These are phyloP conservation scores for Tylopilus felleus DNA, from an alignment of 768 basidiomycete species.

Conservation along the genomic window DNA sequence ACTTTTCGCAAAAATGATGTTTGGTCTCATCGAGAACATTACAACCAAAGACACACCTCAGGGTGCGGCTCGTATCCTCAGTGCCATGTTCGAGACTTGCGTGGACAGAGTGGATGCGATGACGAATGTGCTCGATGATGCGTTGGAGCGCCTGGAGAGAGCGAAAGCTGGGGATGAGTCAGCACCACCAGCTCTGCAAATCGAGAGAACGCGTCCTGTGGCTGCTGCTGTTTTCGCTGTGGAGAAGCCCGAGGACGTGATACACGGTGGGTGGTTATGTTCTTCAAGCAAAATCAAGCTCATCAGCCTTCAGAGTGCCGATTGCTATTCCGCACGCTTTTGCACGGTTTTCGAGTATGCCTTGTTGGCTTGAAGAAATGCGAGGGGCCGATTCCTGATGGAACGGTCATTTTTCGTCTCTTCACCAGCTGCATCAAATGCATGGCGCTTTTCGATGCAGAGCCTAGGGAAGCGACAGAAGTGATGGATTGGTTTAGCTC, in stretches of 20 bases:
- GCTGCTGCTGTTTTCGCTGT: constrained; percentile 71
- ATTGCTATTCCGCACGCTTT: constrained; percentile 79
- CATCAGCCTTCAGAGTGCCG: constrained; percentile 61
- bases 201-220: constrained; percentile 86
- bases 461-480: constrained; percentile 68
- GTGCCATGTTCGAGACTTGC: constrained; percentile 75
- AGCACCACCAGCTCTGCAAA: constrained; percentile 54
- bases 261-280: constrained; percentile 56
- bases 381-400: constrained; percentile 77
- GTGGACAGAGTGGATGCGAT: constrained; percentile 84
- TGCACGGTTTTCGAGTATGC: constrained; percentile 84
- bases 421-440: constrained; percentile 84
- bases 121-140: constrained; percentile 51
- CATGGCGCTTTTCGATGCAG: constrained; percentile 78
- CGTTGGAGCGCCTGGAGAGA: constrained; percentile 47
- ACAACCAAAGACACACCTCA: constrained; percentile 68
- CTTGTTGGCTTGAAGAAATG: constrained; percentile 75
- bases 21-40: constrained; percentile 83
- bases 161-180: constrained; percentile 38
- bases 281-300: constrained; percentile 2
- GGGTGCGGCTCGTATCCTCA: constrained; percentile 66
- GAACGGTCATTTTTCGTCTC: constrained; percentile 80
- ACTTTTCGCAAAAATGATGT: constrained; percentile 89
- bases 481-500: constrained; percentile 78
- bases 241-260: constrained; percentile 79